Evolutionary conservation across 768 basidiomycete genomes (phyloP).

Genomic region (Tulasnella sp.): DNA sequence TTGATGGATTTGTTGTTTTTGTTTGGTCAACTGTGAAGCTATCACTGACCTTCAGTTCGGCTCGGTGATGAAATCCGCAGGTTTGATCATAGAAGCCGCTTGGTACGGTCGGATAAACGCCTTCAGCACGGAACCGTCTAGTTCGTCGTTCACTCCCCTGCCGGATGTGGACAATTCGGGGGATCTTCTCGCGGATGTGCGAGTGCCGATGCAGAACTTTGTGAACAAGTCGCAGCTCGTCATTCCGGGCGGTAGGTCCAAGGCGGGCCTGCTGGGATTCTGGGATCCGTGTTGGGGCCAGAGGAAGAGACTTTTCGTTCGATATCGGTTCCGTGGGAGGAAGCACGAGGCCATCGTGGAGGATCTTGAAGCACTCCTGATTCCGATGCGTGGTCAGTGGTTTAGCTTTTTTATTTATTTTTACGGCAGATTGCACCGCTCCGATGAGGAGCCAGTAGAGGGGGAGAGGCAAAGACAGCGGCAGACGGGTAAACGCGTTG

Average conservation of each 20-base stretch:
- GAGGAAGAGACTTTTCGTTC: conserved; percentile 55
- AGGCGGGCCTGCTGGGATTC: conserved; percentile 81
- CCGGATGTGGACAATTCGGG: background rate
- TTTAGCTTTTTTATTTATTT: background rate
- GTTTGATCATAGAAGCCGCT: conserved; percentile 67
- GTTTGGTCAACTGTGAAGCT: no score
- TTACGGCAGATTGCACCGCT: background rate
- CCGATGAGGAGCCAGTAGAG: background rate
- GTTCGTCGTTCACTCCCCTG: no score
- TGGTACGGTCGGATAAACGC: conserved; percentile 47
- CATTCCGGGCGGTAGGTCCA: conserved; percentile 62
- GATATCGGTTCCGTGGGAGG: conserved; percentile 64
- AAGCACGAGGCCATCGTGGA: conserved; percentile 69
- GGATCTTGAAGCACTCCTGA: conserved; percentile 51
- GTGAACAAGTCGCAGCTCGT: conserved; percentile 68
- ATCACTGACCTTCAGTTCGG: no score
- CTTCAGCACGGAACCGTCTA: background rate
- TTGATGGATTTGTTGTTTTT: background rate
- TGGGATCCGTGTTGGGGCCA: conserved; percentile 71
- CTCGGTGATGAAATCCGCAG: no score
- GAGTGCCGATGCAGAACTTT: conserved; percentile 67
- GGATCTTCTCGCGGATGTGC: conserved; percentile 50
- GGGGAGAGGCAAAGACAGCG: background rate
- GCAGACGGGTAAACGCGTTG: no score
- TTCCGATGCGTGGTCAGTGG: conserved; percentile 56